phyloP scores from a whole-genome alignment of 495 filamentous ascomycete genomes.

The Aspergillus taichungensis region DNA sequence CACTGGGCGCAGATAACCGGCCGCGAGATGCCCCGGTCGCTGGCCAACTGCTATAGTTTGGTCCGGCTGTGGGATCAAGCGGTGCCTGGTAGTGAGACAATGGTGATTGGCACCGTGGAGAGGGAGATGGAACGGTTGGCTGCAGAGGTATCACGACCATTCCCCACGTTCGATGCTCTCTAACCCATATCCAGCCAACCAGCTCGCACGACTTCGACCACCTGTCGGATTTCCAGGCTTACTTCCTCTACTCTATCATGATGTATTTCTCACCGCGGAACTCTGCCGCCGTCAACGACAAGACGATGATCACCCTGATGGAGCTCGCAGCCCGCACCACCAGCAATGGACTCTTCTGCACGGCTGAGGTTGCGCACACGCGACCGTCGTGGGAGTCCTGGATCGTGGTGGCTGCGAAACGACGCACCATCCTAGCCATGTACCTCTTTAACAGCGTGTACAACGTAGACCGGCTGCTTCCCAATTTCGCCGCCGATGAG shows the following conservation, averaged over 20 bases:
- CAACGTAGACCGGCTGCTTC: conserved; percentile 26
- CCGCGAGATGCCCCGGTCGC: conserved; percentile 11
- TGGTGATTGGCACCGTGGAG: conserved; percentile 22
- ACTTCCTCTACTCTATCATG: conserved; percentile 38
- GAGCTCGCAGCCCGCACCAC: conserved; percentile 35
- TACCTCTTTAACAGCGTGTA: conserved; percentile 42
- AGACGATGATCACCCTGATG: conserved; percentile 36
- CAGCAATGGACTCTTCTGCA: conserved; percentile 29
- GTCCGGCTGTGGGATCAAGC: conserved; percentile 34
- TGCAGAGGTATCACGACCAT: conserved; percentile 5
- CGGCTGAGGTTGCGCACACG: conserved; percentile 22
- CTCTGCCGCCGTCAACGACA: conserved; percentile 14
- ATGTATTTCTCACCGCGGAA: conserved; percentile 29
- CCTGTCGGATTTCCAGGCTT: conserved; percentile 39
- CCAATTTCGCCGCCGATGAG: conserved; percentile 34
- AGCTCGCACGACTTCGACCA: conserved; percentile 20
- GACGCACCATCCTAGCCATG: conserved; percentile 37
- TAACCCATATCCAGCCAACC: not conserved
- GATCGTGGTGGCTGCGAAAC: conserved; percentile 39
- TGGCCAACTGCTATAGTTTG: conserved; percentile 36
- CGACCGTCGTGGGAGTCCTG: conserved; percentile 42
- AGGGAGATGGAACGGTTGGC: conserved; percentile 30
- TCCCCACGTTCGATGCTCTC: no score
- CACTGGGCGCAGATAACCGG: conserved; percentile 24
- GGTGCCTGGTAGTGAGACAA: conserved; percentile 29